Base-by-base conservation (phyloP, 352 stramenopile species). In the Plasmopara muralis region DNA sequence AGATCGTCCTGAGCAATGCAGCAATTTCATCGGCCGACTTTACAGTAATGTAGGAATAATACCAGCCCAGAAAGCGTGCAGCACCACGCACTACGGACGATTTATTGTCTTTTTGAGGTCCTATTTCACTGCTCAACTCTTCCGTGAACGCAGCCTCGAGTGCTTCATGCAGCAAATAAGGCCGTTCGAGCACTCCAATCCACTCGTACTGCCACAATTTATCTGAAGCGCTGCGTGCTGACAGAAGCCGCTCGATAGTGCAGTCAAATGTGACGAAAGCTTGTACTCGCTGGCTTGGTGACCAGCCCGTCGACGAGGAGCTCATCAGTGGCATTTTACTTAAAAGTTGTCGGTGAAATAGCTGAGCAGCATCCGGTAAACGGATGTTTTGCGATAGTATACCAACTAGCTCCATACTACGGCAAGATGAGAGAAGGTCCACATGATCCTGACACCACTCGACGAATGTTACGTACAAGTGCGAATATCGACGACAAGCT, bases 61-160 rank as follows among this genome's bases (percentile, higher is more conserved):
- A 77, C 76, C 76, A 87, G 9, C 60, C 60, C 4, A 85, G 49
- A 14, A 87, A 66, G 5, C 35, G 41, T 4, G 40, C 35, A 13
- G 69, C 70, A 12, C 58, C 34, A 4, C 38, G 34, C 43, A 10
- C 15, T 28, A 29, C 38, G 15, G 15, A 20, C 31, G 47, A 25
- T 15, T 50, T 20, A 6, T 44, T 20, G 34, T 59, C 35, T 4
- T 8, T 42, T 29, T 46, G 44, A 20, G 9, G 25, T 37, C 10
- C 13, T 31, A 5, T 6, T 42, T 42, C 35, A 33, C 31, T 55
- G 25, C n/a, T 30, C 40, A 16, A 28, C 12, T 18, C 39, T 6
- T 0, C 14, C 38, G 20, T 20, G 47, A 76, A 72, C 15, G 47
- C 28, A 25, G 52, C 25, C 10, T 69, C 55, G 16, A 69, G 53